These are phyloP conservation scores for Lepraria neglecta DNA, from an alignment of 495 filamentous ascomycete species.

Conservation along the genomic window DNA sequence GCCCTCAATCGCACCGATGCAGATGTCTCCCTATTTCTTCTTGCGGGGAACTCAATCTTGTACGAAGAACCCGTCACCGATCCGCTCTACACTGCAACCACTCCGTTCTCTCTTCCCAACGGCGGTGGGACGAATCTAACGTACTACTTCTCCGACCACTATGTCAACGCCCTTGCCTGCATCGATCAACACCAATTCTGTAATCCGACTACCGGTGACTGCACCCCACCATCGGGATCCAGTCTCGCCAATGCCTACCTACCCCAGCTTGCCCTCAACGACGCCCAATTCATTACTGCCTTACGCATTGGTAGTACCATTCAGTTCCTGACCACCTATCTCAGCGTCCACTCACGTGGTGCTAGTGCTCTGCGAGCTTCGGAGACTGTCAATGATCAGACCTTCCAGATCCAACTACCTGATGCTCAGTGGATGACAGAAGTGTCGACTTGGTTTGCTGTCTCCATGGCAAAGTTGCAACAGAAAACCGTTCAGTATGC, in stretches of 20 bases:
- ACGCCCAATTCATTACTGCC: conserved; percentile 43
- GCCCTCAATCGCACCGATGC: conserved; percentile 32
- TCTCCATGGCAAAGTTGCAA: conserved; percentile 30
- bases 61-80: conserved; percentile 30
- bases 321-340: conserved; percentile 36
- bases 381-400: conserved; percentile 21
- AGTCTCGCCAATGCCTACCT: conserved; percentile 27
- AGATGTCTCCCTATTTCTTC: conserved; percentile 33
- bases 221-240: conserved; percentile 19
- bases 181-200: conserved; percentile 33
- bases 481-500: conserved; percentile 27
- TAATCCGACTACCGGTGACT: conserved; percentile 25
- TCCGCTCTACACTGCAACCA: conserved; percentile 28
- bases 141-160: conserved; percentile 20
- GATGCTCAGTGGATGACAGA: conserved; percentile 35
- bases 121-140: conserved; percentile 6
- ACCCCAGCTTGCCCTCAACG: conserved; percentile 42
- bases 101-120: neutral
- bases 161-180: conserved; percentile 27
- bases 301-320: conserved; percentile 30
- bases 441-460: conserved; percentile 29
- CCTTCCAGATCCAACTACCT: conserved; percentile 27
- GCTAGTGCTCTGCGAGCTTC: conserved; percentile 27
- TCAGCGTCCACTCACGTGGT: conserved; percentile 30
- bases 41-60: conserved; percentile 27